These are phyloP conservation scores for Colletotrichum acutatum DNA, from an alignment of 2,329 filamentous ascomycete genomes.

Conservation along the genomic window DNA sequence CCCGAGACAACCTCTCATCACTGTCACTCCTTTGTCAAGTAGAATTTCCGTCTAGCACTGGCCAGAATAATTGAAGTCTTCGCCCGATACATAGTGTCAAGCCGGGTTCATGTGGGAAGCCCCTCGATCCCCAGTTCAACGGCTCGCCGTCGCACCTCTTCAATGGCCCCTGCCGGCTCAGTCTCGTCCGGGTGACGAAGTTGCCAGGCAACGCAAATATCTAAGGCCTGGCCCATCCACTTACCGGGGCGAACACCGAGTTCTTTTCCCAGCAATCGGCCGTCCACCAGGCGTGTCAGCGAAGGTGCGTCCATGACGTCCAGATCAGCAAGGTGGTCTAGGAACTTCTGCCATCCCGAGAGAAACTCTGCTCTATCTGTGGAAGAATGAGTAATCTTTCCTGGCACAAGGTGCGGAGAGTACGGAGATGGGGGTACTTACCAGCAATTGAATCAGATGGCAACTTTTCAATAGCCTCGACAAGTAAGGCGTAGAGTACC, in stretches of 20 bases:
- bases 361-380: slow-evolving; percentile 59
- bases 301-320: slow-evolving; percentile 68
- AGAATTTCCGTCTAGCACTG: not conserved
- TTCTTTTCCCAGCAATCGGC: slow-evolving; percentile 75
- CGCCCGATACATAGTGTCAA: not conserved
- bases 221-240: slow-evolving; percentile 87
- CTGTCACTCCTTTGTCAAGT: not conserved
- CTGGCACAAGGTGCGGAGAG: not conserved
- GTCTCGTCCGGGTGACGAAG: slow-evolving; percentile 77
- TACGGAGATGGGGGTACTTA: not conserved
- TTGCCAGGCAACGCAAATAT: slow-evolving; percentile 89
- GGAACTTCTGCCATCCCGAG: slow-evolving; percentile 62
- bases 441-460: slow-evolving; percentile 38
- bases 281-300: slow-evolving; percentile 76
- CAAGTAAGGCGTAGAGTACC: slow-evolving; percentile 73
- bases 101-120: not conserved
- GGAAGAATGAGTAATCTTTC: slow-evolving; percentile 17
- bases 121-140: slow-evolving; percentile 62
- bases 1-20: not conserved
- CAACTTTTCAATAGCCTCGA: slow-evolving; percentile 64
- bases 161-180: slow-evolving; percentile 68
- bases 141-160: slow-evolving; percentile 64
- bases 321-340: slow-evolving; percentile 64
- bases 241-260: slow-evolving; percentile 77
- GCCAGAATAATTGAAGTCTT: not conserved